Evolutionary conservation across 2,329 filamentous ascomycete genomes (phyloP), one percentile per base, ranked within the genome.

Genomic region (Sporothrix globosa): DNA sequence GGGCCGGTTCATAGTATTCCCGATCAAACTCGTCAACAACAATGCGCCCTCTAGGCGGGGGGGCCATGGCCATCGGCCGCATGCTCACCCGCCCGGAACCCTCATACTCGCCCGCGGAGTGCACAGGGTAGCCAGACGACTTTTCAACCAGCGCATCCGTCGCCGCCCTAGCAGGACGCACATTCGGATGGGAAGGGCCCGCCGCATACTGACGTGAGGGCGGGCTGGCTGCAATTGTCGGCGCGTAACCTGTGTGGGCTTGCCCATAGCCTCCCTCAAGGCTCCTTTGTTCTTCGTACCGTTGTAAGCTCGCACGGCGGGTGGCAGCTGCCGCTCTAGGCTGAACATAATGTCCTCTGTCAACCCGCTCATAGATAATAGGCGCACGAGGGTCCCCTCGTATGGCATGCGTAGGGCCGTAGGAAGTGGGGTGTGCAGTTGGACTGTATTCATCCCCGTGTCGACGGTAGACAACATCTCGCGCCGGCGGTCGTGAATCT

Each of bases 21-120:
- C 92, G 92, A 53, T 93, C 93, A 79, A 90, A 92, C 73, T 92
- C 88, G 80, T 97, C 94, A 69, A 96, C 84, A 46, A 97, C 85
- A 73, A 97, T 90, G 72, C 90, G 88, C 89, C 83, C 41, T 14
- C 70, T 34, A 75, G 83, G 83, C 61, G 83, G 81, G 44, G 85
- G 81, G 19, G 83, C 77, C 75, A 82, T 76, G 48, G 82, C 74
- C 69, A 85, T 82, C 27, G 85, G 82, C 53, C 84, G 84, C 44
- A 83, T 78, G 75, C 83, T 84, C 76, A 83, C 80, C 66, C 85
- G 83, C 14, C 80, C 76, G 11, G 60, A 21, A 6, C 78, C 73
- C 30, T 83, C 80, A 68, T 81, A 79, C 1, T 39, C 66, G 9
- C 44, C 48, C 3, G 44, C 13, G 21, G 27, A 13, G 7, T 61